These are phyloP conservation scores for Corynascus novoguineensis DNA, from an alignment of 495 filamentous ascomycete species.

Conservation along the genomic window DNA sequence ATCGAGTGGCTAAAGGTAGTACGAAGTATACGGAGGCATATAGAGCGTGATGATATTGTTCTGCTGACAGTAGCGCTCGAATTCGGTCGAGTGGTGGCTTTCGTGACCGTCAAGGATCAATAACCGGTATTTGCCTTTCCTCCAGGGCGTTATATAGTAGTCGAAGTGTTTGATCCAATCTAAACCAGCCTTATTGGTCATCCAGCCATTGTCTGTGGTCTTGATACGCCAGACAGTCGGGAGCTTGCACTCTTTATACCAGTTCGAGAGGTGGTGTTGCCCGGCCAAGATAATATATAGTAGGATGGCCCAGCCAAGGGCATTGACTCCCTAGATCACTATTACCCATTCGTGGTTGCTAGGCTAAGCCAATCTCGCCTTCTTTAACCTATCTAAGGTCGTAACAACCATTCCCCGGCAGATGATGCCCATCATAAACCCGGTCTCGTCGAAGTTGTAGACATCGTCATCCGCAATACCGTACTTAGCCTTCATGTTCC, in stretches of 20 bases:
- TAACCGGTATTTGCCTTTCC: no score
- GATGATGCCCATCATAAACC: conserved; percentile 3
- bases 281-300: no score
- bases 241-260: no score
- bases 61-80: conserved; percentile 23
- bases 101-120: conserved; percentile 23
- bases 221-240: background rate
- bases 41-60: conserved; percentile 29
- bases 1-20: conserved; percentile 2
- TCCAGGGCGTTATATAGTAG: no score
- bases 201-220: no score
- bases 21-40: conserved; percentile 5
- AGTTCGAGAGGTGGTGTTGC: no score
- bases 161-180: no score
- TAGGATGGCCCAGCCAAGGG: no score
- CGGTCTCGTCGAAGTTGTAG: background rate
- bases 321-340: background rate
- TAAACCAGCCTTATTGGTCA: no score
- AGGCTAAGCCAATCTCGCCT: conserved; percentile 2
- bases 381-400: background rate
- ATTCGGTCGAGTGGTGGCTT: conserved; percentile 20
- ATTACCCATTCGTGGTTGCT: background rate
- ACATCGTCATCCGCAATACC: no score
- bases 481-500: no score
- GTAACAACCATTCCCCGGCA: background rate